phyloP scores from a whole-genome alignment of 805 yeast genomes.

The Candida boidinii region DNA sequence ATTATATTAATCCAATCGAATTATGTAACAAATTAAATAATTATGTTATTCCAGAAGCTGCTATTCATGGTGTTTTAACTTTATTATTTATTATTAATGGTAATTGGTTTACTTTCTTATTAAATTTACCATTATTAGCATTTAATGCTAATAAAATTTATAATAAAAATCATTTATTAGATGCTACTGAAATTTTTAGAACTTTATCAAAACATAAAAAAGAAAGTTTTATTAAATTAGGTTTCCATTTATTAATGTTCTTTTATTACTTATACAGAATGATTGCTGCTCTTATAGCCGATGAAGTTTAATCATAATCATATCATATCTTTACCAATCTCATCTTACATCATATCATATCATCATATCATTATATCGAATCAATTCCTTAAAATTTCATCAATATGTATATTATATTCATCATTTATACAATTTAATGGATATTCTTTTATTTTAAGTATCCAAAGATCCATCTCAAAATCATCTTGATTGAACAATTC shows the following conservation, averaged over 20 bases:
- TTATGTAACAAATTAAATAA: constrained; percentile 88
- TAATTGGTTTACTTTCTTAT: constrained; percentile 81
- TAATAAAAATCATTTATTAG: constrained; percentile 77
- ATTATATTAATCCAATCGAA: constrained; percentile 95
- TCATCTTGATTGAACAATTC: no score
- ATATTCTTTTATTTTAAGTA: no score
- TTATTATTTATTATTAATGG: constrained; percentile 73
- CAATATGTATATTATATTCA: no score
- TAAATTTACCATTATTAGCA: constrained; percentile 77
- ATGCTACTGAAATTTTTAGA: constrained; percentile 96
- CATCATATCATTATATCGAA: no score
- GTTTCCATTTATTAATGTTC: constrained; percentile 85
- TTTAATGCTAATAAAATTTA: constrained; percentile 75
- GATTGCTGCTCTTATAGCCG: constrained; percentile 87
- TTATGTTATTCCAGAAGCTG: constrained; percentile 86
- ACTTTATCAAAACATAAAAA: constrained; percentile 88
- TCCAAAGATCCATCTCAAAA: no score
- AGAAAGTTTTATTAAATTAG: constrained; percentile 84
- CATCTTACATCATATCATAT: no score
- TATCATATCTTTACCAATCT: no score
- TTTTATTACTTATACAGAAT: constrained; percentile 93
- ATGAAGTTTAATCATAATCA: constrained; percentile 38
- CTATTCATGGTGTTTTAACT: constrained; percentile 65
- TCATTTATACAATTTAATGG: no score
- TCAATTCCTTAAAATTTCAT: no score